Base-by-base conservation (phyloP, 2,329 filamentous ascomycete genomes). In the Zymoseptoria pseudotritici region DNA sequence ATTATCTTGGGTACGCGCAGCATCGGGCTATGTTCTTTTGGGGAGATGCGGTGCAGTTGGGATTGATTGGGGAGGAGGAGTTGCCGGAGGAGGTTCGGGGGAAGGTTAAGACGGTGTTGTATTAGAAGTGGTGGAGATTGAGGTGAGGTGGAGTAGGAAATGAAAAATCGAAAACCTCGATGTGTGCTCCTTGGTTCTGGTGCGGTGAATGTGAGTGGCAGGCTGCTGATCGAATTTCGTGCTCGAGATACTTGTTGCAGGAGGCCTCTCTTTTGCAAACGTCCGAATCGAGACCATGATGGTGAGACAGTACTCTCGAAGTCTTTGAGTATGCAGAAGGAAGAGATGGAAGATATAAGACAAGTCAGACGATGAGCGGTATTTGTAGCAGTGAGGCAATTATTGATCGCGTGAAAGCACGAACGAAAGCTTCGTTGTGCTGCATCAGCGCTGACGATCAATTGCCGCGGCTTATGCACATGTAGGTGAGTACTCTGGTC, bases 21-120 rank as follows among this genome's bases (percentile, higher is more conserved):
- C 90, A 97, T 65, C 82, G 94, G 13, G 92, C 91, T 0, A 80
- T 94, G 77, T 94, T 97, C 75, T 94, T 99, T 77, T 95, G 93
- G 89, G 92, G 91, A 1, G 94, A 99, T 76, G 86, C 91, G 56
- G 78, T 97, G 58, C 78, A 82, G 58, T 75, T 96, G 74, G 91
- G 91, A 0, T 76, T 99, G 49, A 80, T 94, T 49, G 85, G 82
- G 71, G 74, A 80, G 62, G 87, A 92, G 66, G 91, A 97, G 22
- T 76, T 99, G 65, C 91, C 91, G 0, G 80, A 83, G 65, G 79
- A 80, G n/a, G 70, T 96, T 69, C 77, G 81, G 65, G 72, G 76
- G 55, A 82, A 80, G 70, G 71, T 95, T 61, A 95, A 93, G 79
- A 76, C 83, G 63, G 82, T 94, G 22, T 82, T 87, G 53, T 86